Conservation (phyloP, 228 moss, liverwort and hornwort genomes). For the Sphagnum magellanicum region DNA sequence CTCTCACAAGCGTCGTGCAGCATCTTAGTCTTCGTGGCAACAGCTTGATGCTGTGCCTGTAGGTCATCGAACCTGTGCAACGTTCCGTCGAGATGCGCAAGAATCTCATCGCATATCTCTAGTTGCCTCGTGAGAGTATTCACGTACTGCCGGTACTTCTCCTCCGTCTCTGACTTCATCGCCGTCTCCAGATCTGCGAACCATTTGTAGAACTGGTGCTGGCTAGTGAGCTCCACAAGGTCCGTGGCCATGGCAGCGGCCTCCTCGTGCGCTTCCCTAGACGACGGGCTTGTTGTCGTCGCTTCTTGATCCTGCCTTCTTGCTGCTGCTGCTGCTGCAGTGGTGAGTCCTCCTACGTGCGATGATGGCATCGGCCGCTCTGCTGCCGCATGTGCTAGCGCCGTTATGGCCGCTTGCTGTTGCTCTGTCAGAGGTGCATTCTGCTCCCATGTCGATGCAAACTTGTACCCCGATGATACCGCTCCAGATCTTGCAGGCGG, state of each 20-base stretch:
- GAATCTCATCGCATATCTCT: constrained; percentile 60
- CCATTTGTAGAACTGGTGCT: constrained; percentile 70
- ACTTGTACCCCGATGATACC: constrained; percentile 83
- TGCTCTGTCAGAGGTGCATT: constrained; percentile 87
- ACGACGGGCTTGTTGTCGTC: constrained; percentile 18
- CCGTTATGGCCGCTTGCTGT: constrained; percentile 75
- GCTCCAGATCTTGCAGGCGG: constrained; percentile 68
- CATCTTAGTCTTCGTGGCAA: constrained; percentile 96
- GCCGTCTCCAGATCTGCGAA: constrained; percentile 88
- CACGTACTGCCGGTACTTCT: constrained; percentile 93
- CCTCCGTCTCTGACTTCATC: constrained; percentile 99
- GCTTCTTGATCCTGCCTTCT: constrained; percentile 13
- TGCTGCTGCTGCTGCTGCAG: constrained; percentile 6
- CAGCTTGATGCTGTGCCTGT: constrained; percentile 94
- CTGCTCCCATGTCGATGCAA: constrained; percentile 92
- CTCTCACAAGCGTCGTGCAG: constrained; percentile 97
- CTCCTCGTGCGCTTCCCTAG: constrained; percentile 8
- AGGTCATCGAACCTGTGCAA: constrained; percentile 88
- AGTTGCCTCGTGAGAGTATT: constrained; percentile 81
- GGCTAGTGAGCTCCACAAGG: constrained; percentile 77
- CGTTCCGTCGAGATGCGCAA: constrained; percentile 79
- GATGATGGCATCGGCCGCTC: constrained; percentile 91
- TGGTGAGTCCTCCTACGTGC: constrained; percentile 18
- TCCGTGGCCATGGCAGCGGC: constrained; percentile 19
- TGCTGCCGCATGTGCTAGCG: constrained; percentile 63